phyloP scores from a whole-genome alignment of 2,329 filamentous ascomycete species.

The Cytospora paraplurivora region DNA sequence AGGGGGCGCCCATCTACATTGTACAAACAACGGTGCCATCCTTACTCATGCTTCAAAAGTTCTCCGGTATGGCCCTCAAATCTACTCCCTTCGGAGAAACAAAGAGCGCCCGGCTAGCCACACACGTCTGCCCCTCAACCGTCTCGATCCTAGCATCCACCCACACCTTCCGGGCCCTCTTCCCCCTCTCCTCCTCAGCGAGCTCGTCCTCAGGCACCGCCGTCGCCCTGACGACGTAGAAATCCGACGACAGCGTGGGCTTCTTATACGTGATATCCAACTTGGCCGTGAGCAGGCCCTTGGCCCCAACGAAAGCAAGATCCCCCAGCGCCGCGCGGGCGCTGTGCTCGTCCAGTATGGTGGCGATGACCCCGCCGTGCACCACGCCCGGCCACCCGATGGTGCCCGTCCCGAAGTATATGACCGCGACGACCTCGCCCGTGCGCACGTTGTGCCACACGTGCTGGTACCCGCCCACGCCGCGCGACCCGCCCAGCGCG shows the following conservation, averaged over 20 bases:
- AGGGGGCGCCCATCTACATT: neutral
- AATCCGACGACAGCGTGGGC: conserved; percentile 60
- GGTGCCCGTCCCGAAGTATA: conserved; percentile 67
- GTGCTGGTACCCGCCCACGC: conserved; percentile 55
- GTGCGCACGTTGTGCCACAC: conserved; percentile 64
- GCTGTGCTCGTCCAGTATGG: conserved; percentile 68
- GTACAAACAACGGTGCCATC: neutral
- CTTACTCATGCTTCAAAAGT: conserved; percentile 38
- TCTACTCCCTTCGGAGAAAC: conserved; percentile 56
- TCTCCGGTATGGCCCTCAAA: conserved; percentile 42
- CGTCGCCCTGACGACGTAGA: conserved; percentile 62
- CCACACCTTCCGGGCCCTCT: conserved; percentile 53
- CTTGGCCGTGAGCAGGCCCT: conserved; percentile 52
- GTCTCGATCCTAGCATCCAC: conserved; percentile 57
- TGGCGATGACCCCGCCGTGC: conserved; percentile 72
- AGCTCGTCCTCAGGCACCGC: conserved; percentile 42
- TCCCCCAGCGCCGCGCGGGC: conserved; percentile 60
- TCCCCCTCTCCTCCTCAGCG: conserved; percentile 35
- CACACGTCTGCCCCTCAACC: conserved; percentile 56
- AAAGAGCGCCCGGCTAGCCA: conserved; percentile 60
- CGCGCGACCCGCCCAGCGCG: conserved; percentile 45
- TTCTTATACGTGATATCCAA: conserved; percentile 64
- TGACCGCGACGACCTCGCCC: conserved; percentile 61
- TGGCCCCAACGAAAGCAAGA: conserved; percentile 49
- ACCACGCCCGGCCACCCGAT: conserved; percentile 71